Percentiles rank a stretch among this genome's conserved stretches.
phyloP scores from a whole-genome alignment of 345 rosid species.

The Eucalyptus marginata region DNA sequence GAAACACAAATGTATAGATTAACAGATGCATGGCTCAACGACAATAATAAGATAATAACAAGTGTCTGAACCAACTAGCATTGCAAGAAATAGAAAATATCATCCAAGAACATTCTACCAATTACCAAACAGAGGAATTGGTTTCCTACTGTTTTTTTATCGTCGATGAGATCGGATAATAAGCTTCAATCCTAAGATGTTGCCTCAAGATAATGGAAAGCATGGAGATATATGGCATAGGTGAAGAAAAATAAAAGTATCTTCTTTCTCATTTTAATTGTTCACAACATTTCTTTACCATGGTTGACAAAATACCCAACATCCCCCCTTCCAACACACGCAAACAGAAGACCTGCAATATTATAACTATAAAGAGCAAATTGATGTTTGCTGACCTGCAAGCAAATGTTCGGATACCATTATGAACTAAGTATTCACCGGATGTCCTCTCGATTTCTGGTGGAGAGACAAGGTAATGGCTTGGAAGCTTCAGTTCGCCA shows the following conservation, averaged over 20 bases:
- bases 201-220: not conserved
- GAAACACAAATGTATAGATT: not conserved
- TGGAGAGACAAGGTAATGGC: slow-evolving; percentile 85
- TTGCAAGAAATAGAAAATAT: not conserved
- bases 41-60: not conserved
- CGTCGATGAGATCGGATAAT: not conserved
- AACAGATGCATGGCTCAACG: not conserved
- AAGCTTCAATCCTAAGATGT: not conserved
- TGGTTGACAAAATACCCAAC: not conserved
- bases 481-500: slow-evolving; percentile 92
- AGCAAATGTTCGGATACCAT: slow-evolving; percentile 79
- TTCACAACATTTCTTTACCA: not conserved
- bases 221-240: not conserved
- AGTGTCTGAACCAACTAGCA: not conserved
- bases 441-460: slow-evolving; percentile 96
- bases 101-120: not conserved
- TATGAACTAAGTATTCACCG: slow-evolving; percentile 84
- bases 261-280: not conserved
- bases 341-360: not conserved
- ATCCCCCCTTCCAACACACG: not conserved
- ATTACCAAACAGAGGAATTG: not conserved
- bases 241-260: not conserved
- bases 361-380: not conserved
- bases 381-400: slow-evolving; percentile 53
- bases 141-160: not conserved